These are phyloP conservation scores for Prillingera fragicola DNA, from an alignment of 1,284 basidiomycete species.

Conservation along the genomic window DNA sequence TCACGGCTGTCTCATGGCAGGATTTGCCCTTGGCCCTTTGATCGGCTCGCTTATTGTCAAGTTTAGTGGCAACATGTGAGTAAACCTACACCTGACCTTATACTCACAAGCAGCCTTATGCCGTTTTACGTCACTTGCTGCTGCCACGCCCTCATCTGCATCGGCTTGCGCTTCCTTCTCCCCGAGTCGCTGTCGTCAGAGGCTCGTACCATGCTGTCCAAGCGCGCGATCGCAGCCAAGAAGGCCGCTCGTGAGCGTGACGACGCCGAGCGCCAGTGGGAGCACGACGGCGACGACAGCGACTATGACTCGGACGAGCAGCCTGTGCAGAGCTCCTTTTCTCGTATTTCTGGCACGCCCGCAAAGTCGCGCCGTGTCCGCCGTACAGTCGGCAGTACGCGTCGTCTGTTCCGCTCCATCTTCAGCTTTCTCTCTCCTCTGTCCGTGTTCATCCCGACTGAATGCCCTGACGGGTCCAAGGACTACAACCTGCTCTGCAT, in stretches of 20 bases:
- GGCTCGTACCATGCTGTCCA: conserved; percentile 32
- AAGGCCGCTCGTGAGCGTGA: conserved; percentile 31
- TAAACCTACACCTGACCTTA: conserved; percentile 23
- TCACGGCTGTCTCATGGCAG: conserved; percentile 53
- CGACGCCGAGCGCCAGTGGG: conserved; percentile 48
- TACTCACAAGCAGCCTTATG: conserved; percentile 54
- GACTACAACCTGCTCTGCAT: conserved; percentile 67
- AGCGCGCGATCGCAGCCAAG: conserved; percentile 42
- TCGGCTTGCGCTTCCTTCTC: conserved; percentile 57
- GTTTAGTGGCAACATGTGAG: conserved; percentile 54
- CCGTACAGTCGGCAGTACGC: conserved; percentile 23
- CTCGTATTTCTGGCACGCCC: conserved; percentile 10
- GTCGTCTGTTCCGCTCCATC: conserved; percentile 31
- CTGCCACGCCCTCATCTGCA: conserved; percentile 51
- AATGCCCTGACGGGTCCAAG: conserved; percentile 46
- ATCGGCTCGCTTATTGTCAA: conserved; percentile 67
- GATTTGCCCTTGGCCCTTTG: conserved; percentile 66
- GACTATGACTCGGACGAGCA: conserved; percentile 8
- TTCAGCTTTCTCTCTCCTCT: conserved; percentile 64
- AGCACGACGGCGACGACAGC: conserved; percentile 22
- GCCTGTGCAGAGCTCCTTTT: conserved; percentile 19
- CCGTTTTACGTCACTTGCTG: conserved; percentile 63
- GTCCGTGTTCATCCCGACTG: conserved; percentile 57
- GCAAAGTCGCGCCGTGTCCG: conserved; percentile 3
- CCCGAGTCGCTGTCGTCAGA: conserved; percentile 64